These are phyloP conservation scores for Vigna mungo DNA, from an alignment of 306 rosid genomes.

Conservation along the genomic window DNA sequence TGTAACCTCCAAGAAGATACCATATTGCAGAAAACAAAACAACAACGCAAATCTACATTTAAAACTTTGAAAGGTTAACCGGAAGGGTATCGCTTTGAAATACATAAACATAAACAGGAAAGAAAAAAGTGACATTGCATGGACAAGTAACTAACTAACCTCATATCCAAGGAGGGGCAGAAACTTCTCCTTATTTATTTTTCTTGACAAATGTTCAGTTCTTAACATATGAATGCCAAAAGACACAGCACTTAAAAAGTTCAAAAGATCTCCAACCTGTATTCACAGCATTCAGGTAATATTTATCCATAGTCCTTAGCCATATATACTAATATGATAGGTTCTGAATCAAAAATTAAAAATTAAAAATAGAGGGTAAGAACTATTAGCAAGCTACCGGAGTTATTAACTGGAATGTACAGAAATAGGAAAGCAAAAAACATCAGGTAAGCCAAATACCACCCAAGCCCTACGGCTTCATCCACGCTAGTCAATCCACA, in stretches of 20 bases:
- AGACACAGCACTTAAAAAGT: slow-evolving; percentile 73
- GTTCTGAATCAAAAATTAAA: neutral
- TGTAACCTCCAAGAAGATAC: slow-evolving; percentile 62
- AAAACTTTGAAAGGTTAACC: slow-evolving; percentile 34
- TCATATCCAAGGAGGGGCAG: slow-evolving; percentile 76
- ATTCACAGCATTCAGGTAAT: slow-evolving; percentile 9
- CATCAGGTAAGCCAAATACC: neutral
- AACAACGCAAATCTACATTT: slow-evolving; percentile 64
- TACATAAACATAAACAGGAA: neutral
- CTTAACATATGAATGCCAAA: slow-evolving; percentile 83
- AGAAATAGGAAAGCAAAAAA: neutral
- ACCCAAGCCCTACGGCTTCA: neutral
- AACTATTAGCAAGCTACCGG: neutral
- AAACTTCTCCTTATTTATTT: slow-evolving; percentile 63
- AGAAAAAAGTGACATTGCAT: neutral
- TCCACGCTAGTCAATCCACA: neutral
- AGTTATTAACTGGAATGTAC: neutral
- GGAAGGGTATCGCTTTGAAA: neutral
- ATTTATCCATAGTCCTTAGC: neutral
- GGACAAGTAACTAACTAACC: slow-evolving; percentile 60
- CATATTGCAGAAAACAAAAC: slow-evolving; percentile 64
- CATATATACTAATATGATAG: neutral
- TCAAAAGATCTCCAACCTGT: slow-evolving; percentile 81
- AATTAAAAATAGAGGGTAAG: slow-evolving; percentile 13
- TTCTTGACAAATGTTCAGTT: slow-evolving; percentile 75